Evolutionary conservation across 805 yeast species (phyloP).

Genomic region (Candida ponderosae): DNA sequence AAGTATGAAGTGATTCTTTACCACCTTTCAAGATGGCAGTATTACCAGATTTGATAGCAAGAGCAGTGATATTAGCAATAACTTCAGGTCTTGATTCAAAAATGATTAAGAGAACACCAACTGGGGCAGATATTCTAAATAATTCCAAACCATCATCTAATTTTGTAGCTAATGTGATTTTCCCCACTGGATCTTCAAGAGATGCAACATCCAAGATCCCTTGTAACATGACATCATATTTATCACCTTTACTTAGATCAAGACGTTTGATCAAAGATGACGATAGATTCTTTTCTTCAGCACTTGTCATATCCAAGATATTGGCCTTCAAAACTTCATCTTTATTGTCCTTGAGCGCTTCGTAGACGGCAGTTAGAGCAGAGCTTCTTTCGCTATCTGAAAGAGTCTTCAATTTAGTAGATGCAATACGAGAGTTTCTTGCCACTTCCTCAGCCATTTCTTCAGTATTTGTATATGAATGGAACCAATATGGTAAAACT

Average conservation of each 20-base stretch:
- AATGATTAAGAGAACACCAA: conserved; percentile 86
- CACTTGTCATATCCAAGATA: conserved; percentile 63
- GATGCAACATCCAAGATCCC: conserved; percentile 90
- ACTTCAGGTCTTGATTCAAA: conserved; percentile 98
- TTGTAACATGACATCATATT: conserved; percentile 89
- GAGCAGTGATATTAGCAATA: conserved; percentile 92
- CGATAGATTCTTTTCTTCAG: conserved; percentile 52
- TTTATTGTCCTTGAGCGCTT: conserved; percentile 53
- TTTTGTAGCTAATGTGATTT: conserved; percentile 70
- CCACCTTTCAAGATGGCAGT: conserved; percentile 98
- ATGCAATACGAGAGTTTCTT: conserved; percentile 71
- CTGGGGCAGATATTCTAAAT: conserved; percentile 84
- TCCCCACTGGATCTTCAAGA: conserved; percentile 90
- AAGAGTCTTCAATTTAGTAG: conserved; percentile 73
- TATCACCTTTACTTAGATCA: conserved; percentile 74
- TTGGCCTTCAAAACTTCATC: conserved; percentile 66
- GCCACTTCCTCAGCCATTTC: conserved; percentile 67
- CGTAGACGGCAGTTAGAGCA: conserved; percentile 68
- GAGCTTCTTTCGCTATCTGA: conserved; percentile 62
- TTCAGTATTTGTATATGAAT: too few relatives aligned
- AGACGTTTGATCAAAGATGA: conserved; percentile 74
- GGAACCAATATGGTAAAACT: too few relatives aligned
- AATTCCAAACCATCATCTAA: conserved; percentile 85
- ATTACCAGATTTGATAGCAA: conserved; percentile 94
- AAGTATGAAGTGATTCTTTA: conserved; percentile 82